Evolutionary conservation across 768 basidiomycete genomes (phyloP), one percentile per base, ranked within the genome.

Genomic region (Psilocybe tampanensis): DNA sequence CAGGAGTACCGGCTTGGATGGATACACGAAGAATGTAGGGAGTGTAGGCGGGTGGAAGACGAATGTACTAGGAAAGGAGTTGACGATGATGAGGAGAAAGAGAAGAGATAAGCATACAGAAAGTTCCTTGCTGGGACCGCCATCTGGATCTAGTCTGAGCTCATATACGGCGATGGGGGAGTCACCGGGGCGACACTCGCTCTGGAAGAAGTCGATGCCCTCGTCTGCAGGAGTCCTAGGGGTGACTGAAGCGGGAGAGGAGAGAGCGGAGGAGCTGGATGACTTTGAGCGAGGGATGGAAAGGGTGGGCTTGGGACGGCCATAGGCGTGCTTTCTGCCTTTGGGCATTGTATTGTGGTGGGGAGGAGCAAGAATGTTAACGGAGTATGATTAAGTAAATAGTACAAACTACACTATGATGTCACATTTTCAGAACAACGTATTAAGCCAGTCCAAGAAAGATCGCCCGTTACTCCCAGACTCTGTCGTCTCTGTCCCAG

Each of bases 211-310:
- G 33, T 89, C 88, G 69, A 95, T 84, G 22, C 87, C 94, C 68
- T 96, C 94, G 69, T 96, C 94, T 39, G 95, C 94, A 34, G 94
- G 95, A 2, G 95, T 97, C 76, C 85, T 91, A 33, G 91, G 92
- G 0, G 88, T 88, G 54, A 76, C 74, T 9, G 76, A 75, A 24
- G 68, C 64, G 17, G 75, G 73, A 13, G 74, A 70, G 44, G 61
- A 66, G 13, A 66, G 48, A 22, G 70, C 68, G 50, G 66, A 63
- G 24, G 68, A 68, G 51, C 63, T 52, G 15, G 56, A 60, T 29
- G 29, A 5, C 26, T 60, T 57, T 26, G 63, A 55, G 39, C 62
- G 61, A 22, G 74, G 71, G 39, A 76, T 72, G 26, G 63, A 52
- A 26, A 78, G 51, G 21, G 68, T 64, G 0, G 68, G 74, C 52